A percentile compares a stretch with the other conserved stretches of the same genome.
Evolutionary conservation across 352 stramenopile species (phyloP).

Genomic region (Phytopythium sindhum): DNA sequence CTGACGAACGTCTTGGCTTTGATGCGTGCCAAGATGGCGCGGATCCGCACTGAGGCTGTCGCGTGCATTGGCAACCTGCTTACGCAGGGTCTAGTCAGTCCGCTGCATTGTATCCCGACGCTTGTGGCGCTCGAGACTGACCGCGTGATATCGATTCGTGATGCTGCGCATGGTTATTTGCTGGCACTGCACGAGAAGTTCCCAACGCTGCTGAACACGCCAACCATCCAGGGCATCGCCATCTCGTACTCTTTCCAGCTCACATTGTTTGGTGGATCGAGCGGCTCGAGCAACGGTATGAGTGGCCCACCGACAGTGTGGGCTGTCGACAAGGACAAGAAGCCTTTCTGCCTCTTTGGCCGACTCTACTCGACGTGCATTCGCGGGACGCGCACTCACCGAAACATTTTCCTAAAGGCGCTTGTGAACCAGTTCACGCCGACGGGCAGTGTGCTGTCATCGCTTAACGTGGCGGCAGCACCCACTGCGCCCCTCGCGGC

Average conservation of each 20-base stretch:
- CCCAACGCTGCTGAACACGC: conserved; percentile 41
- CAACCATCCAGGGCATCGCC: conserved; percentile 57
- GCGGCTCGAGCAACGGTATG: background rate
- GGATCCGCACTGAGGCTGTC: conserved; percentile 69
- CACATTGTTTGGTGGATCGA: conserved; percentile 35
- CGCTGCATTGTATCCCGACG: conserved; percentile 70
- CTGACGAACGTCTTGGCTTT: conserved; percentile 56
- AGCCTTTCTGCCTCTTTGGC: conserved; percentile 67
- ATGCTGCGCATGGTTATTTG: conserved; percentile 66
- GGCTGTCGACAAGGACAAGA: conserved; percentile 64
- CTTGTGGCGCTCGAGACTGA: conserved; percentile 81
- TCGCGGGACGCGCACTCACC: conserved; percentile 30
- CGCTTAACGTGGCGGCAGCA: conserved; percentile 5
- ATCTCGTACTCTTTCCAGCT: conserved; percentile 70
- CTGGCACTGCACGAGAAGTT: conserved; percentile 61
- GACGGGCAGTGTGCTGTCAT: conserved; percentile 37
- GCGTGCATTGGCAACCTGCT: conserved; percentile 62
- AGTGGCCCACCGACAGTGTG: conserved; percentile 29
- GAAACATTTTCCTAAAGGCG: conserved; percentile 60
- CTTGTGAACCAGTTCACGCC: conserved; percentile 73
- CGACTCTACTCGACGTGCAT: conserved; percentile 70
- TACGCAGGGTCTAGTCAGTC: conserved; percentile 76
- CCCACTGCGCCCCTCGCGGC: background rate
- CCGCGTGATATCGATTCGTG: conserved; percentile 55
- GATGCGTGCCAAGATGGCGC: conserved; percentile 45